A percentile compares a stretch with the other conserved stretches of the same genome.
phyloP scores from a whole-genome alignment of 2,329 filamentous ascomycete genomes.

The Ophiostoma montium region DNA sequence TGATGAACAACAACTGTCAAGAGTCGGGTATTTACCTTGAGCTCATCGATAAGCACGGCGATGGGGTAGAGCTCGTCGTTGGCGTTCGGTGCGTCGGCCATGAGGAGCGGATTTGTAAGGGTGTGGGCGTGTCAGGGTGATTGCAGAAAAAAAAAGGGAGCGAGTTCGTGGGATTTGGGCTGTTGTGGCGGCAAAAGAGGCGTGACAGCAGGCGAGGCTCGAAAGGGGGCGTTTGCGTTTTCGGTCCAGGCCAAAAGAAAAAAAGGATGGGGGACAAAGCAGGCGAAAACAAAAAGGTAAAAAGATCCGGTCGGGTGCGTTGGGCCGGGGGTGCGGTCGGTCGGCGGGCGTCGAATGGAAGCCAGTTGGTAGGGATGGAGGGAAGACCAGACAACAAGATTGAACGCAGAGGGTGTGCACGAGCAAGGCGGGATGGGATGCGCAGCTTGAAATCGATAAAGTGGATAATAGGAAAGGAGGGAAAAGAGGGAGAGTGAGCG shows the following conservation, averaged over 20 bases:
- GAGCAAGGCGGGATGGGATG: constrained; percentile 1
- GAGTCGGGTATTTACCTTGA: constrained; percentile 57
- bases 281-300: background rate
- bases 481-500: background rate
- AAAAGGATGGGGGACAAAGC: background rate
- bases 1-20: background rate
- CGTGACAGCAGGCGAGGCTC: background rate
- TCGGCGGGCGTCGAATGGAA: background rate
- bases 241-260: background rate
- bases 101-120: constrained; percentile 28
- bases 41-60: constrained; percentile 97
- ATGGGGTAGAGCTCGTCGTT: constrained; percentile 99
- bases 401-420: background rate
- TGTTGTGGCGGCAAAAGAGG: background rate
- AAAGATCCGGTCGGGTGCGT: background rate
- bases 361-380: background rate
- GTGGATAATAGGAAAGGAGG: constrained; percentile 1
- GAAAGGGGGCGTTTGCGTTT: background rate
- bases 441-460: constrained; percentile 5
- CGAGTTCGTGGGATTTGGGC: background rate
- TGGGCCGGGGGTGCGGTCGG: background rate
- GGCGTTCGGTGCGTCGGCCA: constrained; percentile 80
- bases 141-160: background rate
- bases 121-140: background rate
- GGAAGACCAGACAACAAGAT: background rate